Evolutionary conservation across 83 land plant genomes (phyloP).

Genomic region (Larix sibirica): DNA sequence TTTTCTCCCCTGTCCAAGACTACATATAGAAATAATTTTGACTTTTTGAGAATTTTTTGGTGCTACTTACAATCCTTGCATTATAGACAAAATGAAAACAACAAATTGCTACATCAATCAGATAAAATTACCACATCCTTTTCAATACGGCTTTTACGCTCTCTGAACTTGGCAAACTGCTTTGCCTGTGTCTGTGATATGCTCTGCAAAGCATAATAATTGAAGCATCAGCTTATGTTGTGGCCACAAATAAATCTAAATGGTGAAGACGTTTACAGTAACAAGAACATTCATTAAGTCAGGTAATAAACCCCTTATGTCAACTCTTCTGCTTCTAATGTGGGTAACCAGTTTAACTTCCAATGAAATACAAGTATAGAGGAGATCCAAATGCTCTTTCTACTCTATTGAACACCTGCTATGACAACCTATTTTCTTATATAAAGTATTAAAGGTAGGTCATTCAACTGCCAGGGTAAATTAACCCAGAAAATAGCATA

Average conservation of each 20-base stretch:
- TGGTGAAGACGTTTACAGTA: not conserved
- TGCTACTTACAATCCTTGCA: not conserved
- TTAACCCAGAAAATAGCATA: not conserved
- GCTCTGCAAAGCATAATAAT: constrained; percentile 53
- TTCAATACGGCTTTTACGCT: constrained; percentile 93
- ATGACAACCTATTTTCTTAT: not conserved
- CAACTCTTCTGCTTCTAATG: not conserved
- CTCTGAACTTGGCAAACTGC: constrained; percentile 89
- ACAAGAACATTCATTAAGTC: not conserved
- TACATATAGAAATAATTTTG: not conserved
- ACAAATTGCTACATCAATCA: not conserved
- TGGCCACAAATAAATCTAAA: not conserved
- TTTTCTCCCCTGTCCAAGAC: not conserved
- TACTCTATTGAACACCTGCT: not conserved
- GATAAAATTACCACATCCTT: constrained; percentile 86
- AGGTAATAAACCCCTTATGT: not conserved
- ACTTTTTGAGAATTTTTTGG: not conserved
- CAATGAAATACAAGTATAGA: not conserved
- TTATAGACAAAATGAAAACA: not conserved
- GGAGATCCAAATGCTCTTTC: not conserved
- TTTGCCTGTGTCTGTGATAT: constrained; percentile 84
- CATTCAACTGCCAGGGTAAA: not conserved
- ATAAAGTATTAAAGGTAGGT: not conserved
- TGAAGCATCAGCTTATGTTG: not conserved
- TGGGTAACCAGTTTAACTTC: not conserved